Evolutionary conservation across 208 protist species (phyloP).

Genomic region (Vickermania spadyakhi): DNA sequence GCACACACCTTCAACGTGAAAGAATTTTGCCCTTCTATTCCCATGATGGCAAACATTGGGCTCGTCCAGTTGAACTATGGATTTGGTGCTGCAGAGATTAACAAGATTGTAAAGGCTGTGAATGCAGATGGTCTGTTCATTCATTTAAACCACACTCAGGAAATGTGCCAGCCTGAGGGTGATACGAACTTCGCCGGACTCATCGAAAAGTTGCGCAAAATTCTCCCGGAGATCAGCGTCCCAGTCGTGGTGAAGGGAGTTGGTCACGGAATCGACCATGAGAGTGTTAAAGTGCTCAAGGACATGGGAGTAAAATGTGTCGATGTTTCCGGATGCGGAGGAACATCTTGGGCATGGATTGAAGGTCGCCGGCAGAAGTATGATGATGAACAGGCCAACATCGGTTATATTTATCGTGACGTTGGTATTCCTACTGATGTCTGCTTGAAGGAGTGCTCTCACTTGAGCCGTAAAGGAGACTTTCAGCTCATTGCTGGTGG

Average conservation of each 20-base stretch:
- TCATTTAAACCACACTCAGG: conserved; percentile 88
- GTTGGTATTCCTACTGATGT: conserved; percentile 82
- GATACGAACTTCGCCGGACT: conserved; percentile 87
- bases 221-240: conserved; percentile 77
- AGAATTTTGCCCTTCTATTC: conserved; percentile 74
- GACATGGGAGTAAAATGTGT: conserved; percentile 76
- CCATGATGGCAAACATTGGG: conserved; percentile 89
- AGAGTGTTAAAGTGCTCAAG: conserved; percentile 52
- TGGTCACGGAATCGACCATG: conserved; percentile 82
- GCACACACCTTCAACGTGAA: conserved; percentile 86
- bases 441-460: conserved; percentile 52
- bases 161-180: conserved; percentile 86
- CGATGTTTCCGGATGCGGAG: conserved; percentile 84
- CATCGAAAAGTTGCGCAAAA: conserved; percentile 47
- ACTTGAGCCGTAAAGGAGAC: conserved; percentile 27
- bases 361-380: conserved; percentile 71
- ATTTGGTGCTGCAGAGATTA: conserved; percentile 78
- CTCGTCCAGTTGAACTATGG: conserved; percentile 91
- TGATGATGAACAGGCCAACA: conserved; percentile 46
- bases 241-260: conserved; percentile 87
- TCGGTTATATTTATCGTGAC: conserved; percentile 84
- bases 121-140: conserved; percentile 86
- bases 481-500: conserved; percentile 83
- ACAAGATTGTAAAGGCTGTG: conserved; percentile 70
- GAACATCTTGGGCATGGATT: conserved; percentile 91